Evolutionary conservation across 257 asterid genomes (phyloP).

Genomic region (Gardenia jasminoides): DNA sequence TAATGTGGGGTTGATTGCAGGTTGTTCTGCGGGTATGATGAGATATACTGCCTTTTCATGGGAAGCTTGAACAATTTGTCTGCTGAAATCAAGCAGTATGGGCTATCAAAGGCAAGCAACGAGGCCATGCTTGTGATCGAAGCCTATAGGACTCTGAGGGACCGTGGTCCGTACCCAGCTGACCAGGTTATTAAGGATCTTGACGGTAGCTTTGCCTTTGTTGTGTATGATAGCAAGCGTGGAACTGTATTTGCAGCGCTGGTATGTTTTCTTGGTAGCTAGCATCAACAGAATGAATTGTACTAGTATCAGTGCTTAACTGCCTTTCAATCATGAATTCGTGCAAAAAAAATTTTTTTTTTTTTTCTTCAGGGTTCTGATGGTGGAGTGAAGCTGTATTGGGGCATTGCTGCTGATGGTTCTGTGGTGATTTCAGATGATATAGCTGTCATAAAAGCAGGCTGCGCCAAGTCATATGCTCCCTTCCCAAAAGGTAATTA

Average conservation of each 20-base stretch:
- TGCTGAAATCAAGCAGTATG: conserved; percentile 66
- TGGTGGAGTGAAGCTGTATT: conserved; percentile 69
- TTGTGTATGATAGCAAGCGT: conserved; percentile 60
- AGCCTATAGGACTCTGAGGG: conserved; percentile 75
- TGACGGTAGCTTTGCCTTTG: conserved; percentile 77
- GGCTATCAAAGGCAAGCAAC: conserved; percentile 55
- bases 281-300: neutral
- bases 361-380: conserved; percentile 56
- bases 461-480: conserved; percentile 82
- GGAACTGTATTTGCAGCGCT: conserved; percentile 79
- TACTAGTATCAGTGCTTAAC: neutral
- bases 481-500: conserved; percentile 71
- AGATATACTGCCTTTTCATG: conserved; percentile 64
- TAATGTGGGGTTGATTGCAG: conserved; percentile 23
- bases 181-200: conserved; percentile 83
- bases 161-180: conserved; percentile 89
- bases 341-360: neutral
- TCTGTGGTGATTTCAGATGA: conserved; percentile 87
- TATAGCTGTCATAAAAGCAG: conserved; percentile 58
- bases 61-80: conserved; percentile 75
- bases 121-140: conserved; percentile 84
- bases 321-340: neutral
- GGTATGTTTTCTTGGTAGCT: conserved; percentile 26
- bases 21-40: conserved; percentile 72
- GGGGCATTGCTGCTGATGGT: conserved; percentile 92